Evolutionary conservation across 1,284 basidiomycete species (phyloP).

Genomic region (Sporisorium scitamineum): DNA sequence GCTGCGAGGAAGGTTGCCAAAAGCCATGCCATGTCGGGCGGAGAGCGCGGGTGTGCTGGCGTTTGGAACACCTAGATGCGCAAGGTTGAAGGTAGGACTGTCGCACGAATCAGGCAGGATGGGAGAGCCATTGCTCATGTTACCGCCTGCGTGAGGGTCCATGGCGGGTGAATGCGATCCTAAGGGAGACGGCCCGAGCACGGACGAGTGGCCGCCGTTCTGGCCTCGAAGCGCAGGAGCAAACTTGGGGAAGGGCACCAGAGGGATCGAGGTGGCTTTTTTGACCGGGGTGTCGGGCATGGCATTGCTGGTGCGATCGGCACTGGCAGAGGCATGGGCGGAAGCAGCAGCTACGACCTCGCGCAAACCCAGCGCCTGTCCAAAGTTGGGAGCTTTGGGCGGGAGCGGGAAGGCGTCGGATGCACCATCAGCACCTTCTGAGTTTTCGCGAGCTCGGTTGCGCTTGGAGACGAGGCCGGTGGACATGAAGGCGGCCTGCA

Average conservation of each 20-base stretch:
- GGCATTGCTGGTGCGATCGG: conserved; percentile 23
- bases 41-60: conserved; percentile 37
- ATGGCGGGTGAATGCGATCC: conserved; percentile 29
- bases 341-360: conserved; percentile 65
- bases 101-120: conserved; percentile 47
- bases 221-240: conserved; percentile 31
- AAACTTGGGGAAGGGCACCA: conserved; percentile 49
- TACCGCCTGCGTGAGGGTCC: conserved; percentile 13
- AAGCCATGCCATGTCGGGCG: conserved; percentile 22
- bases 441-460: conserved; percentile 41
- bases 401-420: conserved; percentile 49
- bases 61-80: conserved; percentile 34
- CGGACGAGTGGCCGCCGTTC: conserved; percentile 6
- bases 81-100: conserved; percentile 53
- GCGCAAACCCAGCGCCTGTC: conserved; percentile 57
- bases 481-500: conserved; percentile 70
- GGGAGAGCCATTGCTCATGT: conserved; percentile 40
- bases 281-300: conserved; percentile 71
- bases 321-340: conserved; percentile 47
- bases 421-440: conserved; percentile 30
- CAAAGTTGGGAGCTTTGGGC: conserved; percentile 52
- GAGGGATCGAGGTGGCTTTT: conserved; percentile 40
- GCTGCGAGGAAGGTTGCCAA: conserved; percentile 30
- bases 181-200: conserved; percentile 40
- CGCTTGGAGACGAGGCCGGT: conserved; percentile 70